Percentiles rank a stretch among this genome's conserved stretches.
Evolutionary conservation across 2,329 filamentous ascomycete species (phyloP).

Genomic region (Nigrospora oryzae): DNA sequence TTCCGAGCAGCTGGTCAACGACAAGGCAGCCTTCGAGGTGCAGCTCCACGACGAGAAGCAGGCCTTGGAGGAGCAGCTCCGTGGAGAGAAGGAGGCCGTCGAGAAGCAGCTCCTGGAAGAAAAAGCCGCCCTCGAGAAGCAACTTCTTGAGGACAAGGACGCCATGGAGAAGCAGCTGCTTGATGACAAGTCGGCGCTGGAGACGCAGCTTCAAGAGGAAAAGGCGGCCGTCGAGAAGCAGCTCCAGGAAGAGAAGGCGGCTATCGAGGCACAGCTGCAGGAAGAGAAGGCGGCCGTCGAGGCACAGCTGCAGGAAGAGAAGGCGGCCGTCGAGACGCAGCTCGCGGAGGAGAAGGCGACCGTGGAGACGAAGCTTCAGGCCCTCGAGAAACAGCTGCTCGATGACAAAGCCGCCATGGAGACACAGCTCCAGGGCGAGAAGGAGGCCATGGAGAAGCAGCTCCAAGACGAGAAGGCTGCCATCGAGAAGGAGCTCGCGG

Average conservation of each 20-base stretch:
- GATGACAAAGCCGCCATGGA: slow-evolving; percentile 16
- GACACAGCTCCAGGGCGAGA: slow-evolving; percentile 12
- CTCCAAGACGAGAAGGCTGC: slow-evolving; percentile 6
- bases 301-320: slow-evolving; percentile 14
- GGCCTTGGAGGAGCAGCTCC: slow-evolving; percentile 14
- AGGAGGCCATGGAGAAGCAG: slow-evolving; percentile 15
- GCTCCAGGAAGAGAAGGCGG: slow-evolving; percentile 6
- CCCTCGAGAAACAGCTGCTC: slow-evolving; percentile 12
- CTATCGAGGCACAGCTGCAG: slow-evolving; percentile 9
- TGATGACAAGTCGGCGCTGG: slow-evolving; percentile 15
- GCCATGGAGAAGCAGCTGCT: slow-evolving; percentile 10
- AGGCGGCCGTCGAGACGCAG: slow-evolving; percentile 7
- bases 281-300: slow-evolving; percentile 7
- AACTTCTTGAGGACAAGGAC: slow-evolving; percentile 1
- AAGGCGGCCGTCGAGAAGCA: slow-evolving; percentile 16
- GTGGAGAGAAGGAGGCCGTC: slow-evolving; percentile 3
- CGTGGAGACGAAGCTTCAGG: slow-evolving; percentile 13
- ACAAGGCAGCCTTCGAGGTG: slow-evolving; percentile 5
- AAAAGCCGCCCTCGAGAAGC: slow-evolving; percentile 15
- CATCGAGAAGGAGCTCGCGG: slow-evolving; percentile 10
- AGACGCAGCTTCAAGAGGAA: slow-evolving; percentile 12
- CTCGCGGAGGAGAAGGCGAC: slow-evolving; percentile 8
- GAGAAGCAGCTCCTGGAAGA: slow-evolving; percentile 11
- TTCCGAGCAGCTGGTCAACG: background rate
- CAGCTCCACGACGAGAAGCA: slow-evolving; percentile 15